Evolutionary conservation across 495 filamentous ascomycete genomes (phyloP).

Genomic region (Penicillium odoratum): DNA sequence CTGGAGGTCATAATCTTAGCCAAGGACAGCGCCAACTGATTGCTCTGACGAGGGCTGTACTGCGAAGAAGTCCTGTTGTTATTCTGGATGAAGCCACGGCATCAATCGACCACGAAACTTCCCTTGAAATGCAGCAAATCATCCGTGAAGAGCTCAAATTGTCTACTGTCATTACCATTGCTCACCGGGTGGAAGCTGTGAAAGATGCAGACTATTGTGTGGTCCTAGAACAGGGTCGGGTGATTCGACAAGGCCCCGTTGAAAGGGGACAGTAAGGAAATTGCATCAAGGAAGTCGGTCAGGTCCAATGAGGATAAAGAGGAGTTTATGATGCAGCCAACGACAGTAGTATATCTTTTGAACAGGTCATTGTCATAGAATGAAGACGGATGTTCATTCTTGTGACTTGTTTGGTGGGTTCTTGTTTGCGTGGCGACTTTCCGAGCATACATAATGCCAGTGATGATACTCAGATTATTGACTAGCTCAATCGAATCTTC

Average conservation of each 20-base stretch:
- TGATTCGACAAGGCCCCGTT: conserved; percentile 40
- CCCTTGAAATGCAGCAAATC: conserved; percentile 73
- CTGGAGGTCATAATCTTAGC: conserved; percentile 58
- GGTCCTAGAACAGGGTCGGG: conserved; percentile 64
- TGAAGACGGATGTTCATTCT: too few species aligned
- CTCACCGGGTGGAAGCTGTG: conserved; percentile 81
- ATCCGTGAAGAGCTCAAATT: conserved; percentile 70
- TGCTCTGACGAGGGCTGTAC: conserved; percentile 56
- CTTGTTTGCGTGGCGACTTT: too few species aligned
- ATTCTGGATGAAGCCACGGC: conserved; percentile 85
- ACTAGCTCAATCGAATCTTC: too few species aligned
- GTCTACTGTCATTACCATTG: conserved; percentile 85
- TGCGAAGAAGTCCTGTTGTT: conserved; percentile 58
- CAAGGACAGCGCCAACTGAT: conserved; percentile 65
- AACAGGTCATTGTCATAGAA: too few species aligned
- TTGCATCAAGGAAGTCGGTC: too few species aligned
- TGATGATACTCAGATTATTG: too few species aligned
- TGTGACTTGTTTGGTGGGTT: too few species aligned
- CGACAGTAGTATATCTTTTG: too few species aligned
- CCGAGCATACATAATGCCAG: too few species aligned
- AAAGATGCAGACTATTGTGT: conserved; percentile 72
- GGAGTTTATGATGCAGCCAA: too few species aligned
- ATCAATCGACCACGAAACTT: conserved; percentile 76
- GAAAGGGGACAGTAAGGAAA: not conserved
- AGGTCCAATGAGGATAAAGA: too few species aligned